These are phyloP conservation scores for Cordyceps pruinosa DNA, from an alignment of 2,329 filamentous ascomycete species.

Conservation along the genomic window DNA sequence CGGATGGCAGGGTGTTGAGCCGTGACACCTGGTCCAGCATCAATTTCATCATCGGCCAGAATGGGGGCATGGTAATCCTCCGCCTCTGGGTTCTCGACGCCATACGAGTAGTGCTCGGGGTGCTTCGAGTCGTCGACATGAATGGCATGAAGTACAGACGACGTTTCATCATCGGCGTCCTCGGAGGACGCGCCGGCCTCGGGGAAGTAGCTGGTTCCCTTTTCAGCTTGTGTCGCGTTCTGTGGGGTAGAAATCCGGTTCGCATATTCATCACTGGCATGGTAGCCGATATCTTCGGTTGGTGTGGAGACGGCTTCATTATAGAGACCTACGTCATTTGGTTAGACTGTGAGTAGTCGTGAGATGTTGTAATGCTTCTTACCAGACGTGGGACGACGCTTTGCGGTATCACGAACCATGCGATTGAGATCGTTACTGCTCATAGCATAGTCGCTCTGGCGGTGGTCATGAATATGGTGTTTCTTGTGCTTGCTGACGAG, in stretches of 20 bases:
- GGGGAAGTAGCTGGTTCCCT: slow-evolving; percentile 4
- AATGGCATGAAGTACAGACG: slow-evolving; percentile 52
- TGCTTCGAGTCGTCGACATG: slow-evolving; percentile 62
- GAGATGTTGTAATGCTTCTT: neutral
- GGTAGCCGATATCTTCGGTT: slow-evolving; percentile 83
- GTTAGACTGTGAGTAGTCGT: slow-evolving; percentile 9
- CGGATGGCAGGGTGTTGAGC: slow-evolving; percentile 74
- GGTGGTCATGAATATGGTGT: slow-evolving; percentile 44
- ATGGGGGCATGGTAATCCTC: slow-evolving; percentile 71
- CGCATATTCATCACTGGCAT: slow-evolving; percentile 77
- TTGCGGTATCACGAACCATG: slow-evolving; percentile 68
- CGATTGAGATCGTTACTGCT: slow-evolving; percentile 86
- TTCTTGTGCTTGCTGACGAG: slow-evolving; percentile 66
- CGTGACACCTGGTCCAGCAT: slow-evolving; percentile 62
- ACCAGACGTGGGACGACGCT: slow-evolving; percentile 30
- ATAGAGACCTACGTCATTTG: slow-evolving; percentile 50
- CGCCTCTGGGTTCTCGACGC: slow-evolving; percentile 39
- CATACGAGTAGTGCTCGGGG: slow-evolving; percentile 32
- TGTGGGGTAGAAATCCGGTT: slow-evolving; percentile 67
- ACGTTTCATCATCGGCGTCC: slow-evolving; percentile 20
- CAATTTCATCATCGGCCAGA: slow-evolving; percentile 79
- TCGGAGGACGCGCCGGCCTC: neutral
- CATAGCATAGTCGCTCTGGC: slow-evolving; percentile 68
- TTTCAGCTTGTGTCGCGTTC: slow-evolving; percentile 29
- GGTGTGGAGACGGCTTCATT: slow-evolving; percentile 64